These are phyloP conservation scores for Salix udensis DNA, from an alignment of 345 rosid genomes.

Conservation along the genomic window DNA sequence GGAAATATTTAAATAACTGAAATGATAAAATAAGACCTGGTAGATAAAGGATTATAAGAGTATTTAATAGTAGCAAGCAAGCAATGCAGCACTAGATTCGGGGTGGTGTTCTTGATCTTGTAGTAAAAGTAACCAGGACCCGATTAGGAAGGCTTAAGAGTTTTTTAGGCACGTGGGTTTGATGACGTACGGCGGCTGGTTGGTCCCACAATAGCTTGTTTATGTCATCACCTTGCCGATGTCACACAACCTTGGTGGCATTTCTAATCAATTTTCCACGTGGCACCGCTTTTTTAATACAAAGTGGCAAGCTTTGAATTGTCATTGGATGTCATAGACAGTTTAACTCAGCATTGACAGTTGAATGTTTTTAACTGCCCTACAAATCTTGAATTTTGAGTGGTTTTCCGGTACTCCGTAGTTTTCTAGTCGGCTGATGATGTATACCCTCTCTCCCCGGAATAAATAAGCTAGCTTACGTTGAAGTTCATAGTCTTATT, in stretches of 20 bases:
- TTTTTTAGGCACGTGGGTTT: slow-evolving; percentile 26
- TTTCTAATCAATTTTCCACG: not conserved
- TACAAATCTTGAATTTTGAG: not conserved
- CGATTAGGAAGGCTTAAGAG: not conserved
- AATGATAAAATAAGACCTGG: not conserved
- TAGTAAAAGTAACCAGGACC: not conserved
- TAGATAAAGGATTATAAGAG: not conserved
- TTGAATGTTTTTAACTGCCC: not conserved
- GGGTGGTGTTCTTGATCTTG: not conserved
- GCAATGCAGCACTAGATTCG: not conserved
- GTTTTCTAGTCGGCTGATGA: not conserved
- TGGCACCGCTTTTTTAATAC: not conserved
- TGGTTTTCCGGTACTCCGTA: not conserved
- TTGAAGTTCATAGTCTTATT: not conserved
- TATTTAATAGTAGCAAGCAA: not conserved
- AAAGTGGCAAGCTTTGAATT: not conserved
- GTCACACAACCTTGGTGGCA: not conserved
- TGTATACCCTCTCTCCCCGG: not conserved
- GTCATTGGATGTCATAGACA: not conserved
- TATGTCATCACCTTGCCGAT: not conserved
- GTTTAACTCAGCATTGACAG: not conserved
- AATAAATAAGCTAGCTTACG: not conserved
- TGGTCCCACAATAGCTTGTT: slow-evolving; percentile 11
- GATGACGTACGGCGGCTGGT: slow-evolving; percentile 41
- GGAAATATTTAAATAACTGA: not conserved